Base-by-base conservation (phyloP, 2,329 filamentous ascomycete species). In the Phialophora tarda region DNA sequence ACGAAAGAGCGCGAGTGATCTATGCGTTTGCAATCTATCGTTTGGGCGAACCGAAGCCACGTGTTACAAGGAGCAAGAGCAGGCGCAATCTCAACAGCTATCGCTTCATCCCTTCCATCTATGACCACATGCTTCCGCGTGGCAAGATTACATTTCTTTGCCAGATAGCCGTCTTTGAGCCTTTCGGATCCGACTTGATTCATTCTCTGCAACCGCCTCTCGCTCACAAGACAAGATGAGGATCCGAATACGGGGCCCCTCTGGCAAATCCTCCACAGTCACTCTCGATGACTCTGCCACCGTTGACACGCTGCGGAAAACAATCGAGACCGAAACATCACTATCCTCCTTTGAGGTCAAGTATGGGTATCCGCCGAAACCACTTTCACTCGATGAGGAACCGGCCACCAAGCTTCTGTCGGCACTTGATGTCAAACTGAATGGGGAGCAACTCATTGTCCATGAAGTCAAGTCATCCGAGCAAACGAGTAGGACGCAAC, bases 291-390 rank as follows among this genome's bases (percentile, higher is more conserved):
- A 92, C 62, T 80, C 85, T 67, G 89, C 91, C 60, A 82, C 79
- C 8, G 73, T 82, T 34, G 74, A 74, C n/a, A 78, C 81, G 34
- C 77, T 83, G 2, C 74, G 69, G 48, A 67, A 66, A 57, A 73
- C 78, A 56, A 81, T 83, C 73, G 83, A 83, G 59, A 79, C 85
- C 58, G 86, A 87, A 73, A 91, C 91, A 1, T 85, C 85, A 4
- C 82, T 94, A 17, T 74, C 82, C 6, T 82, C 83, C 14, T 93
- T 94, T 74, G 86, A 90, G 51, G 81, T 96, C 69, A 97, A 95
- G 82, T 92, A 90, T 78, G 92, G 92, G 41, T 96, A 91, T 73
- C 94, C 94, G 0, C 89, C 91, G 26, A 88, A 89, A 74, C 82
- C 87, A 0, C 83, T 98, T 17, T 83, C 87, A 41, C 80, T 89